Base-by-base conservation (phyloP, 306 rosid species). In the Urtica urens region DNA sequence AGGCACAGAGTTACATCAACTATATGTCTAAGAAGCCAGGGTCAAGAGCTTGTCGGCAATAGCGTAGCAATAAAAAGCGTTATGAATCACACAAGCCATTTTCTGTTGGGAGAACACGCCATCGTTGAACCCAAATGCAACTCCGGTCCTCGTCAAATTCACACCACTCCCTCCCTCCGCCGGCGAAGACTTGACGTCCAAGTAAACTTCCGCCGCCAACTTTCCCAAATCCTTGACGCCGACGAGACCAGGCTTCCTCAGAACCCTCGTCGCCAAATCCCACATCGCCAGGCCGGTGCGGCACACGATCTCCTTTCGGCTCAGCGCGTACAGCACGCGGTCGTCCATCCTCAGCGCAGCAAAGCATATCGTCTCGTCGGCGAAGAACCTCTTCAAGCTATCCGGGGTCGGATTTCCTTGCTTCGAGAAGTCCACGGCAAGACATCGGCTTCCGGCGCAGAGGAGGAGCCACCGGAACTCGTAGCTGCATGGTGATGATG, bases 201-300 rank as follows among this genome's bases (percentile, higher is more conserved):
- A 11, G 24, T 22, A 31, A 47, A 46, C 52, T 23, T 23, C 52
- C 24, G 18, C 34, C 12, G 34, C 52, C 31, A 46, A 46, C 26
- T 20, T 3, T 46, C 16, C 52, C 18, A 46, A 22, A 13, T 26
- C 50, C 23, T 11, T 3, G 6, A 15, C 9, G 25, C 13, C 9
- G 7, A 1, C 9, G 48, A 43, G 13, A 6, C 11, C 13, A 26
- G 48, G 23, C 3, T 44, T 44, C 27, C 11, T 20, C 49, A 44
- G 27, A 26, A 44, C 27, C 14, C 49, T 2, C 13, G 27, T 6
- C 10, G 16, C n/a, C n/a, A 45, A 45, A 22, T 21, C 13, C 2
- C 27, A 15, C 22, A 39, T 2, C 3, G n/a, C 44, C 44, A 39
- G 20, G 10, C 22, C 44, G 18, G 12, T 39, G 3, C 19, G 4